Base-by-base conservation (phyloP, 1,284 basidiomycete genomes). In the Pseudomicrostroma phylloplanum region DNA sequence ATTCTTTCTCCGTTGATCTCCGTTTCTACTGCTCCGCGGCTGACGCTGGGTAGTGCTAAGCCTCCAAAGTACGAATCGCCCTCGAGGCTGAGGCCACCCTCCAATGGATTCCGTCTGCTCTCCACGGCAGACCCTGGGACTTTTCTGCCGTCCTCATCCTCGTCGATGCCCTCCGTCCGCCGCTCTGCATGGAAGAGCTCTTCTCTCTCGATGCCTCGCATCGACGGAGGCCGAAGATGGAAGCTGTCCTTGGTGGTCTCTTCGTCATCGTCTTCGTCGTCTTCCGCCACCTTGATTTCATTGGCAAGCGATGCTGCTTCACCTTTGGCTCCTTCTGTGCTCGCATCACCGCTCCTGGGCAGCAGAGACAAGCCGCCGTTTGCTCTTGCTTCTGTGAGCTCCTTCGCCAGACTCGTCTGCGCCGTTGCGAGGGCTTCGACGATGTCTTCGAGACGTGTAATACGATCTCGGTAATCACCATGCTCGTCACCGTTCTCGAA, bases 401-500 rank as follows among this genome's bases (percentile, higher is more conserved):
- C 72, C 56, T 70, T 67, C 7, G 73, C 72, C 12, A 76, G 61
- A 39, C 65, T 66, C 17, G 69, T 69, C 56, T 77, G 72, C 6
- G 74, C 72, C 19, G 65, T 66, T 42, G 74, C 75, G 26, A 77
- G 65, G 8, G 72, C 75, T 49, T 77, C 71, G 53, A 77, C 71
- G 15, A 77, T 66, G 56, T 76, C 74, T 60, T 77, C 75, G 49
- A 77, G 69, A 0, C 75, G 69, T 40, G 67, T 66, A 13, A 77
- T 65, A 8, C 74, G 64, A 55, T 77, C 74, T 8, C 71, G 63
- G 65, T 72, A 65, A 55, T 75, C 72, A 23, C 74, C 75, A 40
- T 69, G 70, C 56, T 77, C 67, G 55, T 77, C 75, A 11, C 75
- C 75, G 43, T 73, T 70, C 36, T 74, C 72, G 42, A 74, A 77